phyloP scores from a whole-genome alignment of 2,329 filamentous ascomycete species.

The Achaetomium macrosporum region DNA sequence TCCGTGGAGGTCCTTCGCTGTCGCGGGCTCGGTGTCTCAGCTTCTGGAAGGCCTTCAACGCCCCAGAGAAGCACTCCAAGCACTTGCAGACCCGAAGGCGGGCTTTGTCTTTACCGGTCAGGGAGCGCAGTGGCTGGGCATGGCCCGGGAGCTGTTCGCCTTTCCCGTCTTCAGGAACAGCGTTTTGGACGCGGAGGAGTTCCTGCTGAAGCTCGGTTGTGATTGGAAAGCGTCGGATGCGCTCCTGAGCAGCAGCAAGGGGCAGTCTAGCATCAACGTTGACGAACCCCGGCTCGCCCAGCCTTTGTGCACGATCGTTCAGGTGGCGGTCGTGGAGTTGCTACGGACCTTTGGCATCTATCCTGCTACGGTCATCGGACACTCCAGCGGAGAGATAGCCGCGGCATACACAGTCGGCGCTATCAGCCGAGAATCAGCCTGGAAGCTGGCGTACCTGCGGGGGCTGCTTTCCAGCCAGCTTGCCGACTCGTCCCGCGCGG shows the following conservation, averaged over 20 bases:
- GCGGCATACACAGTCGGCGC: constrained; percentile 31
- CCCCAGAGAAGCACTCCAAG: constrained; percentile 3
- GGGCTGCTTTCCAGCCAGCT: constrained; percentile 24
- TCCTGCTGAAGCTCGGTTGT: neutral
- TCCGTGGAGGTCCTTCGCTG: neutral
- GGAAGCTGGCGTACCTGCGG: constrained; percentile 35
- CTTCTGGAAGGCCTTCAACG: constrained; percentile 7
- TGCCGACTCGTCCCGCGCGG: neutral
- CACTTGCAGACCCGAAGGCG: constrained; percentile 18
- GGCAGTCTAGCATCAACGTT: neutral
- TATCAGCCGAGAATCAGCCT: constrained; percentile 32
- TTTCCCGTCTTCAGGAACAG: neutral
- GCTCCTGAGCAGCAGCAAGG: neutral
- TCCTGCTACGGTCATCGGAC: constrained; percentile 28
- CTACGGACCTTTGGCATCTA: constrained; percentile 24
- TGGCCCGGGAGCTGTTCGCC: constrained; percentile 24
- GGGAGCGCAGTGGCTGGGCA: constrained; percentile 28
- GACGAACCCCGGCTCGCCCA: neutral
- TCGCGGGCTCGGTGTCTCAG: neutral
- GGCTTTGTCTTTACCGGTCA: constrained; percentile 30
- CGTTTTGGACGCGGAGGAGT: neutral
- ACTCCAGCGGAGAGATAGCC: constrained; percentile 34
- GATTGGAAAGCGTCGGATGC: neutral
- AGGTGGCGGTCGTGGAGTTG: constrained; percentile 31
- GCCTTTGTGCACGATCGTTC: constrained; percentile 9